Conservation (phyloP, 352 stramenopile genomes). For the Phytophthora fragariaefolia region DNA sequence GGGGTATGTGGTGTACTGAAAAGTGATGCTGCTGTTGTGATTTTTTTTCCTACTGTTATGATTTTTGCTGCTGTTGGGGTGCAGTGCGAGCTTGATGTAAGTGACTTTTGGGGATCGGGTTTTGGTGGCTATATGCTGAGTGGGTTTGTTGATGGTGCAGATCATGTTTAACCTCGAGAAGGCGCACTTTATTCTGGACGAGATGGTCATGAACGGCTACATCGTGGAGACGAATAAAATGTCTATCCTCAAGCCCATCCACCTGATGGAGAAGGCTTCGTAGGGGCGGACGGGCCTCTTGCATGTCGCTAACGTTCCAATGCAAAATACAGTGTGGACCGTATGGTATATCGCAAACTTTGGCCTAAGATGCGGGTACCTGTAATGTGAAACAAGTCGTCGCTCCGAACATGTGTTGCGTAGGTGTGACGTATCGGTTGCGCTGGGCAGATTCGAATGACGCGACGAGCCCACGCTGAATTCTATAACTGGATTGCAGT, state of each 20-base stretch:
- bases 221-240: constrained; percentile 99
- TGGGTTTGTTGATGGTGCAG: constrained; percentile 38
- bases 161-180: constrained; percentile 95
- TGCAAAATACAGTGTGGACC: too few relatives aligned
- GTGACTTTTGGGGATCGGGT: too few relatives aligned
- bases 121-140: not conserved
- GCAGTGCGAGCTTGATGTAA: constrained; percentile 87
- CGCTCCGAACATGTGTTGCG: too few relatives aligned
- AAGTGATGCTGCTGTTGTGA: not conserved
- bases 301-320: too few relatives aligned
- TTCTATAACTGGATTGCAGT: too few relatives aligned
- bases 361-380: too few relatives aligned
- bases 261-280: constrained; percentile 97
- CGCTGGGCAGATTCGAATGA: too few relatives aligned
- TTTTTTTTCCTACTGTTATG: too few relatives aligned
- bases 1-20: constrained; percentile 4
- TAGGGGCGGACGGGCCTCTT: constrained; percentile 33
- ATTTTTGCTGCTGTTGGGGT: constrained; percentile 12
- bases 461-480: too few relatives aligned
- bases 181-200: constrained; percentile 91
- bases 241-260: constrained; percentile 98
- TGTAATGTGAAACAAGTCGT: too few relatives aligned
- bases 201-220: constrained; percentile 99
- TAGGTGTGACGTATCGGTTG: too few relatives aligned
- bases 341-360: too few relatives aligned